Evolutionary conservation across 2,329 filamentous ascomycete species (phyloP).

Genomic region (Ophiostoma australiae): DNA sequence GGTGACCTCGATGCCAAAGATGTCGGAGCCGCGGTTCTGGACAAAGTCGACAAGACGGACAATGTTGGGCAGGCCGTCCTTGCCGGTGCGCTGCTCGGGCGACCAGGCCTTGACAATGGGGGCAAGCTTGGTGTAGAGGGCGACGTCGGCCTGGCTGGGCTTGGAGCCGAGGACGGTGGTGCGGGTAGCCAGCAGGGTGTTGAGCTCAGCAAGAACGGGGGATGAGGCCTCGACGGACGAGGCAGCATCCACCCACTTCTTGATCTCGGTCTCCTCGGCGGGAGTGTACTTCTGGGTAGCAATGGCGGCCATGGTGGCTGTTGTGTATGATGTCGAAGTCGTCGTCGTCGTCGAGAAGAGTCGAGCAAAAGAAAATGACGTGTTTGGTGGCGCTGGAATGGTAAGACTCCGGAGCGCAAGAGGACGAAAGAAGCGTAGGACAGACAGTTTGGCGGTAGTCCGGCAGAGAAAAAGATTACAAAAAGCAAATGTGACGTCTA

Average conservation of each 20-base stretch:
- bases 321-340: slow-evolving; percentile 32
- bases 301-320: slow-evolving; percentile 54
- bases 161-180: slow-evolving; percentile 87
- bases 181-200: slow-evolving; percentile 79
- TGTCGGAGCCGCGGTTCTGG: slow-evolving; percentile 70
- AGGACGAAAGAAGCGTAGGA: slow-evolving; percentile 38
- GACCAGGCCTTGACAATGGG: slow-evolving; percentile 75
- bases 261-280: slow-evolving; percentile 78
- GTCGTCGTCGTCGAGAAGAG: slow-evolving; percentile 26
- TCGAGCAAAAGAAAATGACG: slow-evolving; percentile 3
- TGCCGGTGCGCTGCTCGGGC: slow-evolving; percentile 79
- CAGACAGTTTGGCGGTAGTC: slow-evolving; percentile 41
- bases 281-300: slow-evolving; percentile 65
- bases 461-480: background rate
- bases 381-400: slow-evolving; percentile 26
- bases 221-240: slow-evolving; percentile 56
- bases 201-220: slow-evolving; percentile 67
- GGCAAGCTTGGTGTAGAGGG: slow-evolving; percentile 72
- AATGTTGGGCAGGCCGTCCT: slow-evolving; percentile 84
- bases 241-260: slow-evolving; percentile 79
- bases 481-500: background rate
- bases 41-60: slow-evolving; percentile 91
- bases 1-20: slow-evolving; percentile 64
- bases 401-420: slow-evolving; percentile 36
- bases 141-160: slow-evolving; percentile 80